Conservation (phyloP, 2,329 filamentous ascomycete species). For the Volutella citrinella region DNA sequence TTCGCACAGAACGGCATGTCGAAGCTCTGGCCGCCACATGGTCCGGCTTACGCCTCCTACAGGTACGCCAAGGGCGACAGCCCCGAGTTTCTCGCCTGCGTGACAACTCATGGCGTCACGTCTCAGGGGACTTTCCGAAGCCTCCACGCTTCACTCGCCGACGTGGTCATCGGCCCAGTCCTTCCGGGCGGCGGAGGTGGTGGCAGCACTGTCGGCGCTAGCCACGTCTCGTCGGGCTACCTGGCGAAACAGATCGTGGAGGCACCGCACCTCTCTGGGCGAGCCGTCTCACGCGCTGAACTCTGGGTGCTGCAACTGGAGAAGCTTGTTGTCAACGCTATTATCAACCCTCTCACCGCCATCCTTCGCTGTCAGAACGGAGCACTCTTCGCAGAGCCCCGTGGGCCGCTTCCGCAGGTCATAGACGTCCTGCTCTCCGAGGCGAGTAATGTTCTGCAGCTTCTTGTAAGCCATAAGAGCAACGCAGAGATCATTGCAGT, state of each 20-base stretch:
- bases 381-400: slow-evolving; percentile 61
- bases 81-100: slow-evolving; percentile 72
- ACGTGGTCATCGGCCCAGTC: slow-evolving; percentile 47
- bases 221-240: slow-evolving; percentile 25
- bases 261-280: slow-evolving; percentile 42
- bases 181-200: no score
- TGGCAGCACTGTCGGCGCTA: slow-evolving; percentile 17
- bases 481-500: slow-evolving; percentile 36
- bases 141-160: slow-evolving; percentile 49
- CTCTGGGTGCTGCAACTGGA: slow-evolving; percentile 70
- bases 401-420: slow-evolving; percentile 49
- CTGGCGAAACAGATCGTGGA: slow-evolving; percentile 40
- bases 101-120: slow-evolving; percentile 56
- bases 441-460: slow-evolving; percentile 67
- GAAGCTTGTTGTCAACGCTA: slow-evolving; percentile 76
- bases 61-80: slow-evolving; percentile 35
- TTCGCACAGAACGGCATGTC: slow-evolving; percentile 91
- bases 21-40: slow-evolving; percentile 53
- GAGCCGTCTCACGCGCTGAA: slow-evolving; percentile 37
- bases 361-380: slow-evolving; percentile 77
- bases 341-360: slow-evolving; percentile 84
- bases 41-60: slow-evolving; percentile 38
- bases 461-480: slow-evolving; percentile 60
- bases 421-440: slow-evolving; percentile 73
- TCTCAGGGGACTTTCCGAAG: slow-evolving; percentile 50